Percentiles rank a stretch among this genome's conserved stretches.
Evolutionary conservation across 2,329 filamentous ascomycete species (phyloP).

Genomic region (Rhytidhysteron rufulum): DNA sequence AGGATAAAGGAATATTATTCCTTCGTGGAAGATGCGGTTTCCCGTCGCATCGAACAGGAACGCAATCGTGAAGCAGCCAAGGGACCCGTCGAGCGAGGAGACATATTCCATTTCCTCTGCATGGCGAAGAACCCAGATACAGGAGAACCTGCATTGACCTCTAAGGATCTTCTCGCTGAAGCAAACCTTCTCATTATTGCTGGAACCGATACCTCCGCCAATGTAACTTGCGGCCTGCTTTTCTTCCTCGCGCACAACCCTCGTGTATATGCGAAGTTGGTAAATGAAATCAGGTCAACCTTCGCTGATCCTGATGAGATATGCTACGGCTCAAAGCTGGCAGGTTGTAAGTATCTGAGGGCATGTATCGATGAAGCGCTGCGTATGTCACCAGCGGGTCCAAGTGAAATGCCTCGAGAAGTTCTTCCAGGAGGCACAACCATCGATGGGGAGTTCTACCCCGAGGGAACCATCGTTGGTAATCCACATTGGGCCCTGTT

Average conservation of each 20-base stretch:
- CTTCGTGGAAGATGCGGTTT: background rate
- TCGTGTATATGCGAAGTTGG: slow-evolving; percentile 5
- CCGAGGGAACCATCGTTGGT: slow-evolving; percentile 16
- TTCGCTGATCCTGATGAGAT: slow-evolving; percentile 9
- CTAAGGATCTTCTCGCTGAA: slow-evolving; percentile 31
- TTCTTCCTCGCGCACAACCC: slow-evolving; percentile 11
- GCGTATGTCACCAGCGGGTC: slow-evolving; percentile 12
- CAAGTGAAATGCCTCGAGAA: slow-evolving; percentile 12
- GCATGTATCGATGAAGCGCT: slow-evolving; percentile 16
- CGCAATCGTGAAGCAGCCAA: too few relatives aligned
- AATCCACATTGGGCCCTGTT: slow-evolving; percentile 14
- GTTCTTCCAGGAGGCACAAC: slow-evolving; percentile 14
- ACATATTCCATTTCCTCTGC: slow-evolving; percentile 41
- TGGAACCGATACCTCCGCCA: slow-evolving; percentile 10
- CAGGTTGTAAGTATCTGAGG: slow-evolving; percentile 12
- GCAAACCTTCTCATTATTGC: slow-evolving; percentile 10
- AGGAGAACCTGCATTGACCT: slow-evolving; percentile 22
- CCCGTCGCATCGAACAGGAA: background rate
- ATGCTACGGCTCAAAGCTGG: slow-evolving; percentile 6
- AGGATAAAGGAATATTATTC: background rate
- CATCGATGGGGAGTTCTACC: slow-evolving; percentile 14
- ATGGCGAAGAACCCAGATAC: slow-evolving; percentile 38
- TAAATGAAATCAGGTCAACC: slow-evolving; percentile 6
- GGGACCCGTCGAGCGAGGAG: slow-evolving; percentile 17
- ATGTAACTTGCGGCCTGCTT: slow-evolving; percentile 4